Evolutionary conservation across 176 grass and related monocot genomes (phyloP), one percentile per base, ranked within the genome.

Genomic region (Oryza brachyantha): DNA sequence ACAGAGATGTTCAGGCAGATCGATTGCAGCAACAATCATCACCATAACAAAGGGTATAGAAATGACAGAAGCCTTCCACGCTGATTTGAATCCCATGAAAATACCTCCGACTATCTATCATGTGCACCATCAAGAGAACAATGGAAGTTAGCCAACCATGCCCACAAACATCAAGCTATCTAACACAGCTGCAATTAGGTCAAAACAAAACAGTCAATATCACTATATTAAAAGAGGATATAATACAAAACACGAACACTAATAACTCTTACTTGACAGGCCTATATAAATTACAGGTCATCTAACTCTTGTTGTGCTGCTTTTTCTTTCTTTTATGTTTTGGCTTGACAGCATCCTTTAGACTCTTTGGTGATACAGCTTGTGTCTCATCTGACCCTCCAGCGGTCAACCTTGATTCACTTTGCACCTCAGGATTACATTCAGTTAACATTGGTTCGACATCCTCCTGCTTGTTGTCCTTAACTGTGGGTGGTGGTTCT

Each of bases 321-420:
- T 90, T 94, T 29, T 86, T 92, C 77, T 89, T 95, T 74, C 84
- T 91, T 86, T 68, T 92, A 83, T 85, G 64, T 89, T 87, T 95
- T 36, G 88, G 86, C 85, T 99, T 99, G 64, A 99, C 84, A 13
- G 92, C 88, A 70, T 91, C 96, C 74, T 87, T 91, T 85, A 98
- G 87, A 84, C 78, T 94, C 84, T 98, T 93, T 17, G 96, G 81
- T 0, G 75, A 83, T 77, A 48, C 55, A 65, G 60, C 67, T 81
- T 86, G 88, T 37, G 29, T 66, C 63, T 28, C 84, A 46, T 61
- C 70, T 40, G 84, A 85, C 68, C 65, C 68, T 76, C 62, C 80
- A 79, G 48, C 80, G 52, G 29, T 38, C 10, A 29, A 81, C 72
- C 46, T 85, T 74, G 73, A 27, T 37, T 59, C 36, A 13, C 25